Evolutionary conservation across 768 basidiomycete genomes (phyloP).

Genomic region (Trametes coccinea): DNA sequence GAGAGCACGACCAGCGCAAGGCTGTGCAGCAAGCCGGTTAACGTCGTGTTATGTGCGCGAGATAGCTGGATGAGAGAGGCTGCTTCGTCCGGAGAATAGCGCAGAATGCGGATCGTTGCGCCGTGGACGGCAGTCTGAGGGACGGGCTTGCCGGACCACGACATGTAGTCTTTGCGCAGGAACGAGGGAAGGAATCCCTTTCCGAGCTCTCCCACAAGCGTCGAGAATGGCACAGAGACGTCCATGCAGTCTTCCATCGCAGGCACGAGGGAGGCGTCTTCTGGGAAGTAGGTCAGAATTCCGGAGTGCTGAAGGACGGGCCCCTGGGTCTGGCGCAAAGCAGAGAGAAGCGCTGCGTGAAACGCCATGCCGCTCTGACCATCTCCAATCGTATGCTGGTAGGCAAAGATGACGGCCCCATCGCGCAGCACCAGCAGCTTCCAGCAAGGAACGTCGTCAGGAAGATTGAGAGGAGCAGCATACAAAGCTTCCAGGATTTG

Average conservation of each 20-base stretch:
- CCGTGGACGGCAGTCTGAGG: constrained; percentile 18
- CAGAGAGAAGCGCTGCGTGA: constrained; percentile 35
- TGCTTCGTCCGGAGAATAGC: constrained; percentile 28
- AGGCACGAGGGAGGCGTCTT: constrained; percentile 23
- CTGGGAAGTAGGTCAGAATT: constrained; percentile 17
- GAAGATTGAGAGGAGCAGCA: constrained; percentile 30
- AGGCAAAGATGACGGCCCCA: constrained; percentile 38
- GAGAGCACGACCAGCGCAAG: constrained; percentile 35
- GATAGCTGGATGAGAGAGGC: constrained; percentile 28
- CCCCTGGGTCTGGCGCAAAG: constrained; percentile 26
- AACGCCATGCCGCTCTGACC: constrained; percentile 42
- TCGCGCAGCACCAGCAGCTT: constrained; percentile 37
- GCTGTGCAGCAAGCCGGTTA: constrained; percentile 35
- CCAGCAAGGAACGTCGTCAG: constrained; percentile 38
- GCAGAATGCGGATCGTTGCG: constrained; percentile 32
- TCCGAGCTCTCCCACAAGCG: constrained; percentile 25
- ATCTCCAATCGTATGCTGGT: constrained; percentile 42
- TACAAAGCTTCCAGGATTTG: constrained; percentile 30
- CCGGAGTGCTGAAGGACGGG: neutral
- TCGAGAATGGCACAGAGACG: constrained; percentile 33
- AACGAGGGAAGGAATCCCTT: constrained; percentile 29
- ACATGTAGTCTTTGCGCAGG: constrained; percentile 29
- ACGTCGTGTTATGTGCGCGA: constrained; percentile 34
- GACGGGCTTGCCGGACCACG: constrained; percentile 38
- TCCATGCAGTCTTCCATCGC: constrained; percentile 33